Evolutionary conservation across 1,139 yeast genomes (phyloP), one percentile per base, ranked within the genome.

Genomic region (Sugiyamaella xylanicola): DNA sequence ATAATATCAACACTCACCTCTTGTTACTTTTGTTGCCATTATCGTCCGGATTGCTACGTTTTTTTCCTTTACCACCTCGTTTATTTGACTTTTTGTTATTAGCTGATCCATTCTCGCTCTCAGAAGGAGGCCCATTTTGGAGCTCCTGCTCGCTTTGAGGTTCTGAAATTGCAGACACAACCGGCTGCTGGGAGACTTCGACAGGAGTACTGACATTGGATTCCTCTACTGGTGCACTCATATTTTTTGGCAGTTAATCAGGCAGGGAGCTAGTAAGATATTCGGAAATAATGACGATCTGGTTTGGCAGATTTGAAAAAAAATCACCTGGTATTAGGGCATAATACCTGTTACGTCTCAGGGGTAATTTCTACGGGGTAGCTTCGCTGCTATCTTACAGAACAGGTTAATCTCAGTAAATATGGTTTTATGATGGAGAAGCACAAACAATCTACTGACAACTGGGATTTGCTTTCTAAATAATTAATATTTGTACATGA

Each of bases 401-500:
- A n/a, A n/a, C n/a, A n/a, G n/a, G n/a, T n/a, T n/a, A n/a, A n/a
- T n/a, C n/a, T n/a, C n/a, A n/a, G n/a, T n/a, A n/a, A n/a, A n/a
- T n/a, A n/a, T n/a, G n/a, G n/a, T n/a, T n/a, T n/a, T n/a, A n/a
- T n/a, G n/a, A n/a, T n/a, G n/a, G n/a, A n/a, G n/a, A n/a, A n/a
- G n/a, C n/a, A n/a, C n/a, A n/a, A n/a, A n/a, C n/a, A n/a, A n/a
- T n/a, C n/a, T n/a, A n/a, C n/a, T n/a, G n/a, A n/a, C n/a, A n/a
- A n/a, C n/a, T n/a, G n/a, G n/a, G n/a, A n/a, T n/a, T n/a, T n/a
- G n/a, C n/a, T n/a, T 36, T 5, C n/a, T n/a, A 39, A 41, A 41
- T 41, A 41, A 41, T 41, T 41, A 41, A n/a, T 45, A 27, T 44
- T 15, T 44, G 25, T 44, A 27, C 25, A 45, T 20, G 16, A 11